Conservation (phyloP, 805 yeast species). For the Yarrowia phangngaensis region DNA sequence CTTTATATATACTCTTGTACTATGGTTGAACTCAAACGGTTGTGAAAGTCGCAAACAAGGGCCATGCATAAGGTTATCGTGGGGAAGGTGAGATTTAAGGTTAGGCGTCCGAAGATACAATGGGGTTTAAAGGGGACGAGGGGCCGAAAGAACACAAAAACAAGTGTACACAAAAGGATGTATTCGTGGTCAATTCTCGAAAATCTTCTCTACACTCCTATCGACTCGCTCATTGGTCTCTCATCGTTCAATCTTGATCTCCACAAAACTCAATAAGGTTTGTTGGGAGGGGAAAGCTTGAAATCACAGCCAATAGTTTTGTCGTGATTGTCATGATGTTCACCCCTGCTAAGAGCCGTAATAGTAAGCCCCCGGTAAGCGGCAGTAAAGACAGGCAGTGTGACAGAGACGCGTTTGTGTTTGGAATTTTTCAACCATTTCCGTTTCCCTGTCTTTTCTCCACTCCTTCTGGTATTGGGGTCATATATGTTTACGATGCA, state of each 20-base stretch:
- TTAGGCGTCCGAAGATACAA: conserved; percentile 13
- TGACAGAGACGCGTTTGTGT: too few relatives aligned
- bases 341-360: too few relatives aligned
- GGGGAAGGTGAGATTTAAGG: conserved; percentile 22
- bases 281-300: conserved; percentile 27
- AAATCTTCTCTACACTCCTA: too few relatives aligned
- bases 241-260: not conserved
- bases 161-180: too few relatives aligned
- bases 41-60: conserved; percentile 26
- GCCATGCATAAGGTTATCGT: conserved; percentile 14
- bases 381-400: too few relatives aligned
- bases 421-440: too few relatives aligned
- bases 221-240: too few relatives aligned
- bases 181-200: not conserved
- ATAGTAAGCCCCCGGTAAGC: too few relatives aligned
- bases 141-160: too few relatives aligned
- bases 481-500: too few relatives aligned
- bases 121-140: conserved; percentile 1
- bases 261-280: conserved; percentile 1
- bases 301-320: conserved; percentile 20
- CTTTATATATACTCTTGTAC: conserved; percentile 21
- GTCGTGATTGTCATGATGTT: conserved; percentile 23
- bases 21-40: conserved; percentile 24
- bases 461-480: too few relatives aligned
- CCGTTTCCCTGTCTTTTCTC: too few relatives aligned